Base-by-base conservation (phyloP, 2,329 filamentous ascomycete species). In the Botrytis pseudocinerea region DNA sequence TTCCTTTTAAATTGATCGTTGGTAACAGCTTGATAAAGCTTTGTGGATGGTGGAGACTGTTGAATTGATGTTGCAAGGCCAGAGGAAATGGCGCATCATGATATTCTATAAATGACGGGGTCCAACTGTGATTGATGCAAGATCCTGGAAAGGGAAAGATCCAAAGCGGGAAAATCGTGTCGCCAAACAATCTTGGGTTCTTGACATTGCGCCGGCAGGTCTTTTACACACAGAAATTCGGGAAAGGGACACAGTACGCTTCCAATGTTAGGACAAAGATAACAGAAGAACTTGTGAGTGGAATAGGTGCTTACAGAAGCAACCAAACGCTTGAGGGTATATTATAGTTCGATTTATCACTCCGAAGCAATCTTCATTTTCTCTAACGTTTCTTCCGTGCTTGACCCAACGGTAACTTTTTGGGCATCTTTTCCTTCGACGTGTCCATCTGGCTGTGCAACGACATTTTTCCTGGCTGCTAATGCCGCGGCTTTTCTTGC, bases 401-500 rank as follows among this genome's bases (percentile, higher is more conserved):
- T 78, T 63, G 74, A 61, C 42, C 78, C 77, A 63, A 78, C 73
- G 68, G 69, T 76, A 20, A 78, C 77, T 60, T 76, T 75, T 32
- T 77, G 71, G 8, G 76, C 77, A 69, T 73, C 75, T 28, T 73
- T 71, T 8, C 77, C 78, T 73, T 79, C 76, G 5, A 79, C 75
- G 70, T 77, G 75, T 42, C 78, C 79, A 76, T 80, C 79, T 68
- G 75, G 73, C 64, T 79, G 74, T n/a, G 76, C 76, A 57, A 76
- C 76, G 57, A 77, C 74, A 35, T 73, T 74, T 59, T 78, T 77
- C 54, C 72, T 76, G 46, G 77, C 76, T 32, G 78, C 78, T 12
- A 76, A 74, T 20, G 78, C 79, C 16, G 79, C 79, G 59, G 79
- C 79, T 71, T 78, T 75, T 71, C 78, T 78, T 5, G 78, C 79